Evolutionary conservation across 352 stramenopile species (phyloP).

Genomic region (Phytophthora hibernalis): DNA sequence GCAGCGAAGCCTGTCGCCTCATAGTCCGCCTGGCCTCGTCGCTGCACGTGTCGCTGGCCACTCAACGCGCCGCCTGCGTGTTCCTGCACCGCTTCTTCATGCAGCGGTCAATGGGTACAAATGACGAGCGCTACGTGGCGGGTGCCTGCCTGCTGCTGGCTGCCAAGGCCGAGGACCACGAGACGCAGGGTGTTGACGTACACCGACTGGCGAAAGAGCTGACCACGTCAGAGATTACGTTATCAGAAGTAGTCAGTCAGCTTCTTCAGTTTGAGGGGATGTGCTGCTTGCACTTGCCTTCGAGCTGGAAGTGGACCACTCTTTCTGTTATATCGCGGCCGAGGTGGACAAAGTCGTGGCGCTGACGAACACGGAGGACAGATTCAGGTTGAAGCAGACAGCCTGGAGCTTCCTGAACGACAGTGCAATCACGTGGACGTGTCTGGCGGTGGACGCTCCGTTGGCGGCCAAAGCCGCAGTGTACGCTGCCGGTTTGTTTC

Average conservation of each 20-base stretch:
- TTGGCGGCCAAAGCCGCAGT: slow-evolving; percentile 51
- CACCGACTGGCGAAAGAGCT: slow-evolving; percentile 33
- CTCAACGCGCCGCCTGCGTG: slow-evolving; percentile 44
- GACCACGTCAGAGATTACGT: slow-evolving; percentile 1
- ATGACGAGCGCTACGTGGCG: slow-evolving; percentile 40
- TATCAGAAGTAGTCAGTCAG: slow-evolving; percentile 10
- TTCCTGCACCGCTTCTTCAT: slow-evolving; percentile 66
- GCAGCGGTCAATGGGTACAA: slow-evolving; percentile 39
- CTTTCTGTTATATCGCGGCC: slow-evolving; percentile 50
- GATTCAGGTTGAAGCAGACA: slow-evolving; percentile 40
- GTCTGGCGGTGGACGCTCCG: slow-evolving; percentile 44
- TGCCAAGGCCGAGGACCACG: slow-evolving; percentile 57
- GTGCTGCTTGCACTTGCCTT: slow-evolving; percentile 56
- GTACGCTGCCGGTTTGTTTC: slow-evolving; percentile 51
- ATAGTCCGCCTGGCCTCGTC: slow-evolving; percentile 38
- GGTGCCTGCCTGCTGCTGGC: slow-evolving; percentile 54
- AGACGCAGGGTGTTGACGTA: slow-evolving; percentile 37
- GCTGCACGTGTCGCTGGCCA: slow-evolving; percentile 45
- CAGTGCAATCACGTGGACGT: slow-evolving; percentile 55
- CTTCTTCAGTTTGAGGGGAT: slow-evolving; percentile 45
- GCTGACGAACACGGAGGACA: slow-evolving; percentile 10
- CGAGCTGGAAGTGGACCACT: slow-evolving; percentile 54
- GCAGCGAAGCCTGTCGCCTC: slow-evolving; percentile 39
- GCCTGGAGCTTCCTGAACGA: slow-evolving; percentile 71
- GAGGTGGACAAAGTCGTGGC: slow-evolving; percentile 48